Conservation (phyloP, 441 rosid genomes). For the Pelargonium citronellum region DNA sequence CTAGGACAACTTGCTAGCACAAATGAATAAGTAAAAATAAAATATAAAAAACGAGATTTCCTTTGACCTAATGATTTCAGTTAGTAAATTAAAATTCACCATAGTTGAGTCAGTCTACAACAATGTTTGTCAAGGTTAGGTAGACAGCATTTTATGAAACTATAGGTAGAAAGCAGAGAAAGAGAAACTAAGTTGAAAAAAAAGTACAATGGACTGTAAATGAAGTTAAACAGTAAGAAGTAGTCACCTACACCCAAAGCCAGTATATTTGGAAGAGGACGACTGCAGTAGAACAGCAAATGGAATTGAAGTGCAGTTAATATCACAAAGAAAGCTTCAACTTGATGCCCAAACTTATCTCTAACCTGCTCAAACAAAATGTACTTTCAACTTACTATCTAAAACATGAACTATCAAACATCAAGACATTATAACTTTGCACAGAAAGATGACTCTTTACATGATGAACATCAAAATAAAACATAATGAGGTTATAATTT, state of each 20-base stretch:
- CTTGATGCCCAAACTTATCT: conserved; percentile 73
- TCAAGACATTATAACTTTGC: conserved; percentile 11
- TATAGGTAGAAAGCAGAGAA: background rate
- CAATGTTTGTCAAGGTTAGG: background rate
- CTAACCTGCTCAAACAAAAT: conserved; percentile 51
- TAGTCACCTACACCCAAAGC: conserved; percentile 78
- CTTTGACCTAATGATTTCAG: no score
- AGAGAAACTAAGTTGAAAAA: background rate
- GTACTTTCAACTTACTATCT: conserved; percentile 9
- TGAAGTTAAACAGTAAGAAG: conserved; percentile 24
- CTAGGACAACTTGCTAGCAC: background rate
- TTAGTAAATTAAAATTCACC: background rate
- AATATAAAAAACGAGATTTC: background rate
- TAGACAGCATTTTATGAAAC: background rate
- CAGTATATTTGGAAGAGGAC: conserved; percentile 81
- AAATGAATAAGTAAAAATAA: background rate
- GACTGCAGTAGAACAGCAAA: conserved; percentile 84
- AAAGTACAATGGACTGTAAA: conserved; percentile 9
- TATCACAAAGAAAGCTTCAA: conserved; percentile 82
- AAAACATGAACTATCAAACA: conserved; percentile 4
- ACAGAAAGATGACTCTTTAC: background rate
- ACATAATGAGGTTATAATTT: background rate
- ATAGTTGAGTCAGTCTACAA: background rate
- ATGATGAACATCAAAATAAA: background rate
- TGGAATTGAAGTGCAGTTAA: conserved; percentile 83